Evolutionary conservation across 2,329 filamentous ascomycete species (phyloP), one percentile per base, ranked within the genome.

Genomic region (Curvularia spicifera): DNA sequence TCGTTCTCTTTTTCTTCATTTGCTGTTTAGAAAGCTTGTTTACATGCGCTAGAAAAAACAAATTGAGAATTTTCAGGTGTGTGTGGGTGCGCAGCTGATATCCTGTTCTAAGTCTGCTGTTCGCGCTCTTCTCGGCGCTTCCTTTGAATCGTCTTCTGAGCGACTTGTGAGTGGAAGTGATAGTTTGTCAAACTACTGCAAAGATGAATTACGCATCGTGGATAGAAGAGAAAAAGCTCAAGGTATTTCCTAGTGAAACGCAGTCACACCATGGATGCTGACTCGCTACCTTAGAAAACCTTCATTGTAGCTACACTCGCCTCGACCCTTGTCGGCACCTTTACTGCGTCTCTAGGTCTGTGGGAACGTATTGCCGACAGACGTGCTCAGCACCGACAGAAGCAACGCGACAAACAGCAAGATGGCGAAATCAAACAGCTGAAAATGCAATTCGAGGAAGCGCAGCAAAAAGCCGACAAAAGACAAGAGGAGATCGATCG

Each of bases 171-270:
- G 46, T 40, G 53, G 57, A 53, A 53, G 42, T 54, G 20, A 20
- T 18, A 47, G 45, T 47, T 53, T 51, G 51, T 31, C 40, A 28
- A 28, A 51, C 18, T 45, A 51, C 43, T 47, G 59, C 58, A 65
- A 74, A 59, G 52, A 80, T 79, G 77, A 78, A 79, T 59, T 79
- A 79, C 71, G 68, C 77, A 63, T 78, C 78, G 65, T 78, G 78
- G 77, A 79, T 79, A 54, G 77, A 79, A 70, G 78, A 79, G 70
- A 77, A 78, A 62, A 79, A 78, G 56, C 74, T 79, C 66, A 79
- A 79, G 66, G 75, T 76, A 70, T 56, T 46, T 37, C 22, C 31
- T 50, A 40, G 39, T 13, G 31, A 18, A 22, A 15, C 42, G 22
- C 42, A 54, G 33, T 43, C 42, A 53, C 45, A 26, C 15, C 18